Percentiles rank a stretch among this genome's conserved stretches.
Evolutionary conservation across 2,329 filamentous ascomycete genomes (phyloP).

Genomic region (Arthrobotrys sphaeroides): DNA sequence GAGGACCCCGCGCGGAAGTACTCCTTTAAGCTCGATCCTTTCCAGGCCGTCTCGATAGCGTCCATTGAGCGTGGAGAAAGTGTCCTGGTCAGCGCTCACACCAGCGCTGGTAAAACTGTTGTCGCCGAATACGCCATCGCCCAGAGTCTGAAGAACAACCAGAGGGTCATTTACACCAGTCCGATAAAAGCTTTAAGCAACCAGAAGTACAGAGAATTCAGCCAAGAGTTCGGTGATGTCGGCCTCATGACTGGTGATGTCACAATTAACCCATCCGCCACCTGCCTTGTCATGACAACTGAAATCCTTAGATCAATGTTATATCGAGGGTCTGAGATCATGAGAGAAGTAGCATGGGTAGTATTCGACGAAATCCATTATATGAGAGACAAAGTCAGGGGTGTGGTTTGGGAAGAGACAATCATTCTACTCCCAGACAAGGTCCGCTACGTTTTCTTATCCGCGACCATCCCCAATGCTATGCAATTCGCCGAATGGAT

Average conservation of each 20-base stretch:
- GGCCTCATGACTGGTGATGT: conserved; percentile 99
- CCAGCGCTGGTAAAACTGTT: conserved; percentile 96
- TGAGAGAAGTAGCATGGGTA: conserved; percentile 99
- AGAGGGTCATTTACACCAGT: conserved; percentile 98
- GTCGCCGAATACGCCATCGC: conserved; percentile 98
- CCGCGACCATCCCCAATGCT: conserved; percentile 96
- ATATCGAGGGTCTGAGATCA: conserved; percentile 97
- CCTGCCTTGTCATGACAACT: conserved; percentile 98
- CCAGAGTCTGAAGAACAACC: conserved; percentile 95
- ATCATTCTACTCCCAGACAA: conserved; percentile 98
- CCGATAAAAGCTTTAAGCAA: conserved; percentile 99
- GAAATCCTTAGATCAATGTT: conserved; percentile 99
- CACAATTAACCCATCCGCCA: conserved; percentile 98
- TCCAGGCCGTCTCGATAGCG: conserved; percentile 92
- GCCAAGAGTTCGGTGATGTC: conserved; percentile 93
- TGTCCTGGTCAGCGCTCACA: conserved; percentile 95
- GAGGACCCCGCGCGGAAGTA: conserved; percentile 83
- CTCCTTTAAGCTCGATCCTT: conserved; percentile 93
- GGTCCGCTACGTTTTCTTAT: conserved; percentile 97
- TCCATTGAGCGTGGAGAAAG: conserved; percentile 97
- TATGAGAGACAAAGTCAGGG: conserved; percentile 89
- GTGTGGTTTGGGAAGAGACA: conserved; percentile 99
- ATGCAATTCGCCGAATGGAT: conserved; percentile 99
- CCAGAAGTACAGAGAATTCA: conserved; percentile 97
- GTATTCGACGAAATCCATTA: conserved; percentile 99